Evolutionary conservation across 208 protist genomes (phyloP), one percentile per base, ranked within the genome.

Genomic region (Plasmodiophora brassicae): DNA sequence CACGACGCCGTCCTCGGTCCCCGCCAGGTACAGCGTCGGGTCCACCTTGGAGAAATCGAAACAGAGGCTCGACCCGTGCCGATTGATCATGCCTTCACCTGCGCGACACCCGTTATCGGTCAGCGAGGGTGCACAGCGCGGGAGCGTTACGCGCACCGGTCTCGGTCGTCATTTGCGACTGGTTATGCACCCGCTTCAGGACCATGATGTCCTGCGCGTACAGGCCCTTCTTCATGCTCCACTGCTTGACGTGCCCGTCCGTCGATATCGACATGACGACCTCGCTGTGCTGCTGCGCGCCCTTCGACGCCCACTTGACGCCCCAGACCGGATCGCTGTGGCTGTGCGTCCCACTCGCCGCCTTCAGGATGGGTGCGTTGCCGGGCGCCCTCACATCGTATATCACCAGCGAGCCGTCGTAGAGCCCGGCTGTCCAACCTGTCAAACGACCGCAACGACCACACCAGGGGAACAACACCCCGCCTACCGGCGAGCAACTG

Each of bases 251-350:
- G 86, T 95, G 94, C 32, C 97, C 97, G 88, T 98, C 97, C 20
- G 95, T 95, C 0, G 96, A 96, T 87, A 97, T 95, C 45, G 97
- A 98, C 45, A 97, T 95, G 46, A 98, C 92, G 45, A 93, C 94
- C 92, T 98, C 96, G 10, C 95, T 94, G 22, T 93, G 91, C 20
- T 0, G 38, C 84, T 97, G 95, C 85, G 94, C 95, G 1, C 94
- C 95, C 22, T 94, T 88, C 84, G 93, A 87, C 32, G 97, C 95
- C 96, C 96, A 98, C 87, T 93, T 92, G 45, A 98, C 85, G 84
- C 97, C 94, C 96, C 96, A 98, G 38, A 98, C 95, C 0, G 96
- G 93, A 71, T 96, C 96, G 20, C 94, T 97, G 93, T 98, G 96
- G 92, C 96, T 95, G 0, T 95, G 50, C 10, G 84, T 71, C 1